These are phyloP conservation scores for Chamaecyparis obtusa DNA, from an alignment of 75 land plant species.

Conservation along the genomic window DNA sequence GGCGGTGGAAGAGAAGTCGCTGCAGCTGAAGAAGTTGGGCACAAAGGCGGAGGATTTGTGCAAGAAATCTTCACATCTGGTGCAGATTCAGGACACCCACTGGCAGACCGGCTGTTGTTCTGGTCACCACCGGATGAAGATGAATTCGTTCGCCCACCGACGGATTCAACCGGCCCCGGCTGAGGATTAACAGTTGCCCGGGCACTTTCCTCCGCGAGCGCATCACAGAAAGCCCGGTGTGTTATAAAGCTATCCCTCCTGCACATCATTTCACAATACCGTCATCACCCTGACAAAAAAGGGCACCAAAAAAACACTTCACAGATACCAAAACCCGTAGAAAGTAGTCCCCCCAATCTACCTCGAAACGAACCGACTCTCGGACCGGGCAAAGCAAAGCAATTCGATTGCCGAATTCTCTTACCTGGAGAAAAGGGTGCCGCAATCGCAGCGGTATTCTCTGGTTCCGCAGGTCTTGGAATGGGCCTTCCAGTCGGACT, in stretches of 20 bases:
- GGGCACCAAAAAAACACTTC: not conserved
- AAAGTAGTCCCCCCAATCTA: not conserved
- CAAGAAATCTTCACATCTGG: slow-evolving; percentile 3
- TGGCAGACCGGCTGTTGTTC: slow-evolving; percentile 7
- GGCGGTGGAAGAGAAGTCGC: slow-evolving; percentile 5
- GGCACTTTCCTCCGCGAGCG: slow-evolving; percentile 73
- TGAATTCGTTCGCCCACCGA: slow-evolving; percentile 11
- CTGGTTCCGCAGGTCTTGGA: slow-evolving; percentile 82
- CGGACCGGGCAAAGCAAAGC: not conserved
- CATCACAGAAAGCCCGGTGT: slow-evolving; percentile 76
- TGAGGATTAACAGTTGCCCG: slow-evolving; percentile 14
- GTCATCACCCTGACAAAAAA: not conserved
- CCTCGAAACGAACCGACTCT: not conserved
- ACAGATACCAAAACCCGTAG: not conserved
- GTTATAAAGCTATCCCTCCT: slow-evolving; percentile 85
- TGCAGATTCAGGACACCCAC: slow-evolving; percentile 19
- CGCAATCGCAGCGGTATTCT: slow-evolving; percentile 92
- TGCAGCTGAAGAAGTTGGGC: slow-evolving; percentile 1
- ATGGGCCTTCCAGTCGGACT: slow-evolving; percentile 95
- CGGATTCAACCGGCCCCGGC: not conserved
- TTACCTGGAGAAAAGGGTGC: slow-evolving; percentile 78
- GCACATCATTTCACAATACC: not conserved
- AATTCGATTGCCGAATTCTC: not conserved
- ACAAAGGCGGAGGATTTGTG: not conserved
- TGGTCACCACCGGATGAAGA: slow-evolving; percentile 13